Evolutionary conservation across 257 asterid genomes (phyloP).

Genomic region (Solanum pennellii): DNA sequence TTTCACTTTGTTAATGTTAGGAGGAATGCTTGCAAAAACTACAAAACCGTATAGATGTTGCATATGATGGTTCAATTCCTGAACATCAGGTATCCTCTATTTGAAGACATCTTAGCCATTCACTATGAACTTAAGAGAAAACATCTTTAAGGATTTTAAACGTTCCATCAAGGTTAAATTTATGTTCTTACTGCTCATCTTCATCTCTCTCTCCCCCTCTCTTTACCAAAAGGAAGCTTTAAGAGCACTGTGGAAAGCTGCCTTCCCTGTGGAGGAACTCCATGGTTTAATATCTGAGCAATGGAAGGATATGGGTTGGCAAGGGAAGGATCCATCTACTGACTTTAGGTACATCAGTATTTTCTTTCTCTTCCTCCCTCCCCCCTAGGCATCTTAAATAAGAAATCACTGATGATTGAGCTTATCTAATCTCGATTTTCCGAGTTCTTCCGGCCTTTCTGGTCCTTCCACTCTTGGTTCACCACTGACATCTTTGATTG

Average conservation of each 20-base stretch:
- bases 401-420: not conserved
- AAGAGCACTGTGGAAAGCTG: slow-evolving; percentile 72
- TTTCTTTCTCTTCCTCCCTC: not conserved
- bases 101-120: not conserved
- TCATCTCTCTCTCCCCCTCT: not conserved
- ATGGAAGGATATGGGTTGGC: slow-evolving; percentile 99
- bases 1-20: slow-evolving; percentile 16
- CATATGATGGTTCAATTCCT: slow-evolving; percentile 58
- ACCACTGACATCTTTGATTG: not conserved
- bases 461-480: not conserved
- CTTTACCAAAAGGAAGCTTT: slow-evolving; percentile 39
- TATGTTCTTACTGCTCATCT: not conserved
- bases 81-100: slow-evolving; percentile 61
- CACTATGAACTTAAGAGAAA: not conserved
- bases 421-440: not conserved
- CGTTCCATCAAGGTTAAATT: not conserved
- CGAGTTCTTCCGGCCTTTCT: not conserved
- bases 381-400: not conserved
- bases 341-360: slow-evolving; percentile 58
- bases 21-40: slow-evolving; percentile 66
- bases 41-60: slow-evolving; percentile 53
- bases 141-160: not conserved
- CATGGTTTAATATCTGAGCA: slow-evolving; percentile 69
- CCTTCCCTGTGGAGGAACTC: slow-evolving; percentile 66
- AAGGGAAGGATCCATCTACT: slow-evolving; percentile 90